A percentile compares a stretch with the other conserved stretches of the same genome.
Evolutionary conservation across 179 eudicot genomes (phyloP).

Genomic region (Spinacia oleracea): DNA sequence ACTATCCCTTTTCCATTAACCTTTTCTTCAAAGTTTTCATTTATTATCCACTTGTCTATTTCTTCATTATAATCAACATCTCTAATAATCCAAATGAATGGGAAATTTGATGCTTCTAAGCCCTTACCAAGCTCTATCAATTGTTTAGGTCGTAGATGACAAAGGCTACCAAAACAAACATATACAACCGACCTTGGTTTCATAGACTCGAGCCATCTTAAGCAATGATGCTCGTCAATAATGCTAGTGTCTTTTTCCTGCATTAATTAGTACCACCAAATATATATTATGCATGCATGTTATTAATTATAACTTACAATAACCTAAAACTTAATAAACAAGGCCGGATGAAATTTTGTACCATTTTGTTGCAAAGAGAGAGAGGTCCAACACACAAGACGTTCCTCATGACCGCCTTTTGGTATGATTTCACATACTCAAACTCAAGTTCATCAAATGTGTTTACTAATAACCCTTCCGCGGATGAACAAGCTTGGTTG

Average conservation of each 20-base stretch:
- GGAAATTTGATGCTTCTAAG: constrained; percentile 39
- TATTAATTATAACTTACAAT: not conserved
- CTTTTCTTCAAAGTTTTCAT: constrained; percentile 42
- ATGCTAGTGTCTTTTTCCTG: not conserved
- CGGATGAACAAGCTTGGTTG: constrained; percentile 21
- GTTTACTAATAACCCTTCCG: constrained; percentile 42
- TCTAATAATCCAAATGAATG: constrained; percentile 47
- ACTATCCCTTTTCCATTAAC: constrained; percentile 24
- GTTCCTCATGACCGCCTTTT: constrained; percentile 27
- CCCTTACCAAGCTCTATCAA: constrained; percentile 47
- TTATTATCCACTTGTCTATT: constrained; percentile 29
- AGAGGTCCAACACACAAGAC: constrained; percentile 57
- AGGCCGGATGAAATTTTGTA: not conserved
- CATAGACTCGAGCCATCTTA: constrained; percentile 48
- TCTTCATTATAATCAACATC: constrained; percentile 24
- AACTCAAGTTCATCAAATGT: constrained; percentile 44
- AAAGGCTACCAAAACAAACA: constrained; percentile 53
- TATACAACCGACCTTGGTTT: constrained; percentile 39
- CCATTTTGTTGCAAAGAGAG: constrained; percentile 30
- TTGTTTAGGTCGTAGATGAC: constrained; percentile 32
- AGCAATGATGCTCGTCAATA: constrained; percentile 25
- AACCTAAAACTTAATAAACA: no score
- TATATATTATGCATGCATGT: no score
- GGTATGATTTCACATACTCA: constrained; percentile 32
- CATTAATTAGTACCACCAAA: constrained; percentile 19